A percentile compares a stretch with the other conserved stretches of the same genome.
These are phyloP conservation scores for Phytophthora pini DNA, from an alignment of 352 stramenopile species.

Conservation along the genomic window DNA sequence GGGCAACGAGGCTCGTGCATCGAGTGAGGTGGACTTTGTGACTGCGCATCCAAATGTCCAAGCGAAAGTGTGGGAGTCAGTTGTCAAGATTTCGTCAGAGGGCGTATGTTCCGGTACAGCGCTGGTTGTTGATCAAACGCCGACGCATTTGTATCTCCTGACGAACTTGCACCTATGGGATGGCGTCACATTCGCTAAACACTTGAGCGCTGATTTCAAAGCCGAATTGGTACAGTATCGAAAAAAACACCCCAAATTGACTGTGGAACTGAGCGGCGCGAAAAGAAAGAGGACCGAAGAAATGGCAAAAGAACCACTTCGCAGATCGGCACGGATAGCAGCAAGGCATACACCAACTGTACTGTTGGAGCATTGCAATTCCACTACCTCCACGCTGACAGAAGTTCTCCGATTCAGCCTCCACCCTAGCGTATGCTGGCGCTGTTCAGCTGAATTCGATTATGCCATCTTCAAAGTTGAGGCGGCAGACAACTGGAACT, in stretches of 20 bases:
- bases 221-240: not conserved
- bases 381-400: too few relatives aligned
- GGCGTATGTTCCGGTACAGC: too few relatives aligned
- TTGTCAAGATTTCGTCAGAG: too few relatives aligned
- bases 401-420: constrained; percentile 2
- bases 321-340: too few relatives aligned
- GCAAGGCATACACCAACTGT: too few relatives aligned
- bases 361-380: too few relatives aligned
- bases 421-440: constrained; percentile 5
- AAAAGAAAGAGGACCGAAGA: not conserved
- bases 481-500: not conserved
- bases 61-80: too few relatives aligned
- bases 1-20: too few relatives aligned
- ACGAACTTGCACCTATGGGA: constrained; percentile 5
- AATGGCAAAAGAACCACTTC: not conserved
- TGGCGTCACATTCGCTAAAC: not conserved
- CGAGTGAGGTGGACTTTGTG: too few relatives aligned
- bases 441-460: constrained; percentile 7
- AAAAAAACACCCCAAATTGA: not conserved
- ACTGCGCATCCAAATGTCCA: too few relatives aligned
- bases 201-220: constrained; percentile 1
- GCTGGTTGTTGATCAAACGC: too few relatives aligned
- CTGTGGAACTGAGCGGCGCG: too few relatives aligned
- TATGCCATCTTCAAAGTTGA: not conserved
- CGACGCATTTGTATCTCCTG: not conserved